A percentile compares a stretch with the other conserved stretches of the same genome.
Evolutionary conservation across 192 early-diverging fungal genomes (phyloP).

Genomic region (Rhizophagus sp.): DNA sequence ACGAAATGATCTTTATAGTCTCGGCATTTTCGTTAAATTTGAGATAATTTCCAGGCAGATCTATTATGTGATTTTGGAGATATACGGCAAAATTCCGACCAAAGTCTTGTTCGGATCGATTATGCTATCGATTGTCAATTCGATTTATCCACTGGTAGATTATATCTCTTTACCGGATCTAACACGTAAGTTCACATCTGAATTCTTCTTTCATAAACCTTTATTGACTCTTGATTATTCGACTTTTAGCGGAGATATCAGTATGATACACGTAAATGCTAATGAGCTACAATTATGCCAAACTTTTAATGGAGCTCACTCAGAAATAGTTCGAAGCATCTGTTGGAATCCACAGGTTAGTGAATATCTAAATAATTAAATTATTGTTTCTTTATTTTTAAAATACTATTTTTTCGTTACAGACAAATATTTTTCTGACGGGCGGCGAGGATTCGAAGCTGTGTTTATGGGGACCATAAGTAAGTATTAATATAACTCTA

Average conservation of each 20-base stretch:
- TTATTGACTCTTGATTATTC: neutral
- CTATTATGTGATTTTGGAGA: conserved; percentile 79
- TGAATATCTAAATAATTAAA: conserved; percentile 19
- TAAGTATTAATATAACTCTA: neutral
- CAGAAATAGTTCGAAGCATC: conserved; percentile 82
- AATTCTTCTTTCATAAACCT: conserved; percentile 5
- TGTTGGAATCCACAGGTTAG: conserved; percentile 67
- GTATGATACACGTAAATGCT: conserved; percentile 79
- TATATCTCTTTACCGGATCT: conserved; percentile 81
- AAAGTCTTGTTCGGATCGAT: conserved; percentile 59
- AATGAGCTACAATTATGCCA: conserved; percentile 75
- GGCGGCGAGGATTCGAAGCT: conserved; percentile 82
- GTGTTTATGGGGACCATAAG: conserved; percentile 57
- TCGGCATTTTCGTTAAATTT: conserved; percentile 35
- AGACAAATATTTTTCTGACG: conserved; percentile 50
- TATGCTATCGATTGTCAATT: conserved; percentile 86
- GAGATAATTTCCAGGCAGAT: conserved; percentile 42
- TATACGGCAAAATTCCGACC: conserved; percentile 57
- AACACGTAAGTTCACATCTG: conserved; percentile 50
- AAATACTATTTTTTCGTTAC: neutral
- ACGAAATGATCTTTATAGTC: conserved; percentile 18
- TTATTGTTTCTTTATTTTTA: neutral
- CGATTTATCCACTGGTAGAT: conserved; percentile 61
- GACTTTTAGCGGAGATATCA: conserved; percentile 67
- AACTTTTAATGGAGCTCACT: conserved; percentile 75